Evolutionary conservation across 441 rosid genomes (phyloP).

Genomic region (Populus hybrid): DNA sequence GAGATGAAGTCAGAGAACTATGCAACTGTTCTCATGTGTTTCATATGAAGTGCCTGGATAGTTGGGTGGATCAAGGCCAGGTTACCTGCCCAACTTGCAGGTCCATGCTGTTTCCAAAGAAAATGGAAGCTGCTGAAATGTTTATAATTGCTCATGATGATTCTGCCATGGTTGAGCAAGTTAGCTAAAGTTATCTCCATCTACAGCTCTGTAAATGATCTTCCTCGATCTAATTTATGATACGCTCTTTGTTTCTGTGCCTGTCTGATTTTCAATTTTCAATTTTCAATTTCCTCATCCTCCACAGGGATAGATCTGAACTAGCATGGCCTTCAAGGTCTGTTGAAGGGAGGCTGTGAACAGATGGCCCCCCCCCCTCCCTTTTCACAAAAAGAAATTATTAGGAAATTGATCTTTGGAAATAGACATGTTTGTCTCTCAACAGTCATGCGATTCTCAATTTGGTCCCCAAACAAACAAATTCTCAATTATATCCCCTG

Average conservation of each 20-base stretch:
- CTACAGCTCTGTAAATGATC: neutral
- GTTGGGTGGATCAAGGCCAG: conserved; percentile 24
- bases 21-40: conserved; percentile 23
- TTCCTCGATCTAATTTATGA: neutral
- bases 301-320: neutral
- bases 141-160: neutral
- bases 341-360: neutral
- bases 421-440: neutral
- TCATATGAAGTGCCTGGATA: conserved; percentile 23
- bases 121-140: neutral
- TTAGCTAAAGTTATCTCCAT: neutral
- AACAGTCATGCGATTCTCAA: neutral
- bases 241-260: neutral
- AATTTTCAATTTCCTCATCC: neutral
- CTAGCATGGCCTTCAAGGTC: neutral
- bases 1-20: conserved; percentile 22
- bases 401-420: neutral
- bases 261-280: too few species aligned
- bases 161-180: neutral
- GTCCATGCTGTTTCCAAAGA: neutral
- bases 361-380: rapidly evolving
- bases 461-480: neutral
- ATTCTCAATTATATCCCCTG: neutral
- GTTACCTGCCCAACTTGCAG: conserved; percentile 21
- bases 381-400: too few species aligned